phyloP scores from a whole-genome alignment of 73 alveolate genomes.

The Halteria grandinella region DNA sequence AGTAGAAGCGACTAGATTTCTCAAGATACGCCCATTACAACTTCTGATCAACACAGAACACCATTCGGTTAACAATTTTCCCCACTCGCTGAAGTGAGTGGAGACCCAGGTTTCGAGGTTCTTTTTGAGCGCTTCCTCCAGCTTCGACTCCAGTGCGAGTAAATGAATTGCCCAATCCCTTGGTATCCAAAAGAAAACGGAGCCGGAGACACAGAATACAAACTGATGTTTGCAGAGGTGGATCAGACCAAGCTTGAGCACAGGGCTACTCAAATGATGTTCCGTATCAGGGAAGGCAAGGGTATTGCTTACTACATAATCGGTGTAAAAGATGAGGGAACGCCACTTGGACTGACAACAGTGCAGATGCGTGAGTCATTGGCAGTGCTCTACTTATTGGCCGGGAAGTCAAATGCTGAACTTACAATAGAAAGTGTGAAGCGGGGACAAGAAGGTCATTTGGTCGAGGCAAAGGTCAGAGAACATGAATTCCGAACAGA shows the following conservation, averaged over 20 bases:
- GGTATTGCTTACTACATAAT: conserved; percentile 92
- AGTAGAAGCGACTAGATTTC: not conserved
- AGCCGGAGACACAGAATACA: conserved; percentile 94
- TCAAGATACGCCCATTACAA: not conserved
- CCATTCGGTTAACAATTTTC: conserved; percentile 20
- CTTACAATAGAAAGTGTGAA: conserved; percentile 67
- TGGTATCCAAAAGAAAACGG: conserved; percentile 81
- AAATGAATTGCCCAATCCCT: not conserved
- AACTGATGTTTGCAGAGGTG: conserved; percentile 86
- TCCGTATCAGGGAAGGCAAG: conserved; percentile 90
- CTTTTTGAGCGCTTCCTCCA: not conserved
- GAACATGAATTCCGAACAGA: conserved; percentile 78
- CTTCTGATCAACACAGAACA: not conserved
- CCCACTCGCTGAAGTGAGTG: conserved; percentile 34
- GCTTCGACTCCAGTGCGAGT: not conserved
- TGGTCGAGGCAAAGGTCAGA: conserved; percentile 89
- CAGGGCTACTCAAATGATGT: conserved; percentile 93
- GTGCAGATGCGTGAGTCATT: conserved; percentile 90
- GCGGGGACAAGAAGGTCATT: conserved; percentile 83
- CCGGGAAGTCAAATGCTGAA: conserved; percentile 80
- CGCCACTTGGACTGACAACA: conserved; percentile 88
- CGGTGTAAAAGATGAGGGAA: conserved; percentile 98
- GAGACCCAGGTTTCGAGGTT: conserved; percentile 28
- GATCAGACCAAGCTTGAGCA: conserved; percentile 77
- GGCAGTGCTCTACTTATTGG: conserved; percentile 84